These are phyloP conservation scores for Sporodiniella umbellata DNA, from an alignment of 371 early-diverging fungal species.

Conservation along the genomic window DNA sequence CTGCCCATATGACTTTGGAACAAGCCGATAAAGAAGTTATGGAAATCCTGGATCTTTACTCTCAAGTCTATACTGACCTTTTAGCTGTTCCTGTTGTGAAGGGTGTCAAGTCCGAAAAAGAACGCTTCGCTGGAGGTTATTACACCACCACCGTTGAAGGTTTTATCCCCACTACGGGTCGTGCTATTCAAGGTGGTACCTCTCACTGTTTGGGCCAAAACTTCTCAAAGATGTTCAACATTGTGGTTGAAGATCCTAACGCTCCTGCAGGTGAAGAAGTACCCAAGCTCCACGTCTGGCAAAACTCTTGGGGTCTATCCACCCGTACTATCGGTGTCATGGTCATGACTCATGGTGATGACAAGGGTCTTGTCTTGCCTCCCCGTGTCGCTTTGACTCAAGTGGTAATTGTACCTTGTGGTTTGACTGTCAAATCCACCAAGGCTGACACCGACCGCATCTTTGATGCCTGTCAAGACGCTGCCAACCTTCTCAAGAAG, in stretches of 20 bases:
- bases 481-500: constrained; percentile 68
- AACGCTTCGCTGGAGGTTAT: constrained; percentile 99
- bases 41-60: constrained; percentile 95
- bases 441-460: constrained; percentile 68
- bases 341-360: constrained; percentile 99
- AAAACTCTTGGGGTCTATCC: constrained; percentile 99
- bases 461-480: constrained; percentile 66
- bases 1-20: constrained; percentile 91
- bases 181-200: constrained; percentile 99
- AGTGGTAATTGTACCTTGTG: constrained; percentile 96
- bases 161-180: constrained; percentile 97
- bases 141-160: constrained; percentile 99
- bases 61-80: constrained; percentile 95
- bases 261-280: constrained; percentile 42
- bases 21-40: constrained; percentile 93
- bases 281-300: constrained; percentile 85
- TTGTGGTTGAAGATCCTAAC: constrained; percentile 44
- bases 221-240: constrained; percentile 98
- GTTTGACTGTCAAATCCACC: constrained; percentile 87
- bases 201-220: constrained; percentile 99
- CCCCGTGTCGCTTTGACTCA: constrained; percentile 95
- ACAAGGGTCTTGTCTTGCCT: constrained; percentile 98
- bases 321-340: constrained; percentile 99
- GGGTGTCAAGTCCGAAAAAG: constrained; percentile 99
- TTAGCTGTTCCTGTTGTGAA: constrained; percentile 99